Base-by-base conservation (phyloP, 495 filamentous ascomycete genomes). In the Staphylotrichum tortipilum region DNA sequence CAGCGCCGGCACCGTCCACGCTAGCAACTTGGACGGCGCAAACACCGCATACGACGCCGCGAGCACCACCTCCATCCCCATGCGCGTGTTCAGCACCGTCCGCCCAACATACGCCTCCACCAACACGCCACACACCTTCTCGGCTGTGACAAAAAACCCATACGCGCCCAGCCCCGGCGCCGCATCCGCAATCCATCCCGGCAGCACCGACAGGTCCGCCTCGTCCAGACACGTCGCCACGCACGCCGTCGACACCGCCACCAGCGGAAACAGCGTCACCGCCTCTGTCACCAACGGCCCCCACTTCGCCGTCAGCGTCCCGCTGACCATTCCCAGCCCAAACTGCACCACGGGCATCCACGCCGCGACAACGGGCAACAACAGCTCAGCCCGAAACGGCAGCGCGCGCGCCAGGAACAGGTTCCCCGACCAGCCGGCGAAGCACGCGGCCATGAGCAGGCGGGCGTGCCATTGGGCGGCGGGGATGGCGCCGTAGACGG, bases 401-500 rank as follows among this genome's bases (percentile, higher is more conserved):
- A 76, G 46, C 36, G 44, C 67, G 49, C 66, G 60, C 30, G 70
- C 60, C 49, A 80, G 59, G 56, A 69, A 54, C 53, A 78, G 59
- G 63, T 79, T 82, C 61, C 55, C 62, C 28, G 79, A 75, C 77
- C 81, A 84, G 50, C 84, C 78, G 46, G 74, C 65, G 23, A 84
- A 78, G 38, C 80, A 77, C 34, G 76, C 82, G 8, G 76, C 67
- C 49, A 76, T 78, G 37, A 86, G 74, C 17, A 85, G 74, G 57
- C 79, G 76, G 44, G 71, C 62, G 63, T 95, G 89, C 65, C 83
- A 84, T 57, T 83, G 73, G 10, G 79, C 75, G 1, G 88, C 64
- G 9, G 91, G 83, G 19, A 89, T 82, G 14, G 82, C 78, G 19
- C 91, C 91, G 68, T 94, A 97, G 18, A 90, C 84, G 3, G 91